Evolutionary conservation across 768 basidiomycete species (phyloP), one percentile per base, ranked within the genome.

Genomic region (Suillus hirtellus): DNA sequence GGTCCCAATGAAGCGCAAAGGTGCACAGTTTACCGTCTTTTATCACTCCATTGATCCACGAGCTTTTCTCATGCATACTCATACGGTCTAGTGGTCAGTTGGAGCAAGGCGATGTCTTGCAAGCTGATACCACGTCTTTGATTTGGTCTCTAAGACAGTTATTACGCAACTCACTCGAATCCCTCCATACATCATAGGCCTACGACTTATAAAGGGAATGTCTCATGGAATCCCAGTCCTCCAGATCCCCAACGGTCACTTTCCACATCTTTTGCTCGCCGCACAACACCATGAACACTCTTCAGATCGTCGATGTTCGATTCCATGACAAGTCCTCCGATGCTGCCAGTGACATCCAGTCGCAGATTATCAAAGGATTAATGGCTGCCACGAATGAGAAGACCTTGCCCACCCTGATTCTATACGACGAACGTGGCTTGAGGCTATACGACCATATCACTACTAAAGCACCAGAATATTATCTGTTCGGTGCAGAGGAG

Each of bases 401-500:
- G 73, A 78, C 81, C 34, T 75, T 97, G 24, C 94, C 95, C 8
- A 95, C 93, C 0, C 77, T 93, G 73, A 81, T 95, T 12, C 81
- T 97, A 11, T 98, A 99, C 77, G 87, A 95, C 67, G 90, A 96
- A 70, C 81, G 79, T 24, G 97, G 97, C 0, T 80, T 99, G 61
- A 82, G 86, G 74, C 80, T 95, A 17, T 96, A 95, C 78, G 95
- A 96, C 77, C 81, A 85, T 44, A 91, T 96, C 56, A 95, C 94
- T 2, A 89, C 89, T 9, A 78, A 86, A 35, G 89, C 83, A 1
- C 80, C 84, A 12, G 90, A 94, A 70, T 99, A 99, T 73, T 99
- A 99, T 72, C 81, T 95, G 42, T 99, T 96, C 74, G 76, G 80
- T 3, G 92, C 93, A 0, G 97, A 99, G 75, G 89, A 96, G 71